Evolutionary conservation across 129 eudicot species (phyloP), one percentile per base, ranked within the genome.

Genomic region (Centaurea solstitialis): DNA sequence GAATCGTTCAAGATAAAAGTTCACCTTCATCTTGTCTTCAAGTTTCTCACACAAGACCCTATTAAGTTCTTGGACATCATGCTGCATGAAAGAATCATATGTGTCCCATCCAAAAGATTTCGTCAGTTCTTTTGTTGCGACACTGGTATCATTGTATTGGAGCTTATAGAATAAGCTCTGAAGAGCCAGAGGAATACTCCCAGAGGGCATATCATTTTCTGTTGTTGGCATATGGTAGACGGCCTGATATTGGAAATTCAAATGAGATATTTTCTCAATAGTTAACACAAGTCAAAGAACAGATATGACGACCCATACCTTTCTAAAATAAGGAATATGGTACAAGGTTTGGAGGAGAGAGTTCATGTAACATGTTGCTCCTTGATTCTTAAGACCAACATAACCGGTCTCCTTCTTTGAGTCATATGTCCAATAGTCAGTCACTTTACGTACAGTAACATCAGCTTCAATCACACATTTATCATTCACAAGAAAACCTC

Each of bases 21-120:
- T 83, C 77, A 94, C 98, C 97, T 94, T 94, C 98, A 94, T 94
- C 88, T 94, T 94, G 79, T 94, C 98, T 83, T 94, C 98, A 77
- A 94, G 98, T 87, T 94, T 94, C 86, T 94, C 98, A 87, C 90
- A 88, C 78, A 94, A 79, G 64, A 94, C 98, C 85, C 98, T 86
- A 67, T 94, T 94, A 68, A 94, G 96, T 82, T 94, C 98, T 89
- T 94, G 98, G 73, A 92, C 98, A 85, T 94, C 98, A 83, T 94
- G 98, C 86, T 94, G 97, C 98, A 94, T 90, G 81, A 94, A 94
- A 33, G 98, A 94, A 83, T 94, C 98, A 78, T 90, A 92, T 9
- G 98, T 90, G 81, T 94, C 98, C 98, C 98, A 94, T 72, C 98
- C 97, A 87, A 94, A 94, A 72, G 98, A 94, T 87, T 92, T 94